Base-by-base conservation (phyloP, 129 eudicot species). In the Escallonia rubra region DNA sequence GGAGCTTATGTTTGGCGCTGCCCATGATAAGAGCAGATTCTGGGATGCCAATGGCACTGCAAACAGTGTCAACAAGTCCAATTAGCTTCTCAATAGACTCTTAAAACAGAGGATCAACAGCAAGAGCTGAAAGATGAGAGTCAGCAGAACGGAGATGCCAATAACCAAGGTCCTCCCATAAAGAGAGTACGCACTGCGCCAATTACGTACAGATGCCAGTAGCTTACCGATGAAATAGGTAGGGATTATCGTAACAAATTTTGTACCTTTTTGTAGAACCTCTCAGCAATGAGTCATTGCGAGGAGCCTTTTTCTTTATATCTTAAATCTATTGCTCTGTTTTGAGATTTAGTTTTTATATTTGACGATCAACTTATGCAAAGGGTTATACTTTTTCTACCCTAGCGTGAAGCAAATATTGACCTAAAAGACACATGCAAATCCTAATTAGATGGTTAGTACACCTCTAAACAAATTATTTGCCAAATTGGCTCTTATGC, bases 351-450 rank as follows among this genome's bases (percentile, higher is more conserved):
- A 23, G 34, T 23, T 23, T 23, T 23, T 23, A 23, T 23, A 23
- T 23, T 23, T 23, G 34, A 23, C 34, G 34, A 23, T 1, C 34
- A 23, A 1, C 34, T 23, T 23, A 23, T 23, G 34, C 34, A 23
- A 23, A 23, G 34, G 34, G 40, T 49, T 47, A 23, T 61, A 49
- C 7, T 41, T 10, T 5, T 49, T n/a, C 61, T 10, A 49, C 43
- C n/a, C 98, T 42, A 89, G 89, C 66, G 98, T 96, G 62, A 86
- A 93, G 58, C 96, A 86, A 70, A 93, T 93, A 92, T 68, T 93
- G 79, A n/a, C n/a, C n/a, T n/a, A n/a, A n/a, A n/a, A n/a, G n/a
- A n/a, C n/a, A n/a, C n/a, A n/a, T n/a, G n/a, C n/a, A n/a, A n/a
- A n/a, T n/a, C n/a, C n/a, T n/a, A n/a, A n/a, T n/a, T n/a, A n/a